Base-by-base conservation (phyloP, 139 green algal genomes). In the Closterium sp. region DNA sequence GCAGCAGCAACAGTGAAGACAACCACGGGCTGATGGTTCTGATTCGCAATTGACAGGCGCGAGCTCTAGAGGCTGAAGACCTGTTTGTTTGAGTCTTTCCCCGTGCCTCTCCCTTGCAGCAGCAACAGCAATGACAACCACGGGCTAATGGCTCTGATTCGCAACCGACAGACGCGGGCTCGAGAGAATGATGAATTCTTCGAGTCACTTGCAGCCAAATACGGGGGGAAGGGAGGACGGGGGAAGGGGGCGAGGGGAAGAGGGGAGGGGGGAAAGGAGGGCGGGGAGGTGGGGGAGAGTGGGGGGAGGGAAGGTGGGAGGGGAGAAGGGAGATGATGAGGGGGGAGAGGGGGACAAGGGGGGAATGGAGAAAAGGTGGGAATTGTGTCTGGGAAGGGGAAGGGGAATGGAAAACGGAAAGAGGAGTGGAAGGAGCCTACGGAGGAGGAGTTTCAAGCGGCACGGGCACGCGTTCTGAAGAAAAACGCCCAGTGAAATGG, bases 191-290 rank as follows among this genome's bases (percentile, higher is more conserved):
- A 90, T 34, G 35, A 84, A 1, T 33, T 90, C n/a, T 85, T 90
- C 28, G 87, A 34, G 25, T 85, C 87, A 30, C 87, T 90, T 9
- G 87, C 30, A 43, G 87, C 87, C 3, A 90, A 90, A 25, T 90
- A 90, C 30, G 87, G 31, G 84, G 35, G 35, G n/a, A 76, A 89
- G 86, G 64, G 86, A 7, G 86, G 31, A 55, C 30, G 86, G 10
- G 86, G 31, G 86, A 89, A 30, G 86, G 7, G 64, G 64, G 86
- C 25, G 86, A 2, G 86, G 64, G 86, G 2, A 55, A 89, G 28
- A 38, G 86, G 3, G 86, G 64, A 30, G 38, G 38, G 32, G 86
- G n/a, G 86, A 89, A 38, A 64, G 86, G 25, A 31, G n/a, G 10
- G 12, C 25, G 64, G n/a, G 31, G 86, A 89, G 2, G 0, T 23